A percentile compares a stretch with the other conserved stretches of the same genome.
These are phyloP conservation scores for Kwoniella bestiolae DNA, from an alignment of 768 basidiomycete genomes.

Conservation along the genomic window DNA sequence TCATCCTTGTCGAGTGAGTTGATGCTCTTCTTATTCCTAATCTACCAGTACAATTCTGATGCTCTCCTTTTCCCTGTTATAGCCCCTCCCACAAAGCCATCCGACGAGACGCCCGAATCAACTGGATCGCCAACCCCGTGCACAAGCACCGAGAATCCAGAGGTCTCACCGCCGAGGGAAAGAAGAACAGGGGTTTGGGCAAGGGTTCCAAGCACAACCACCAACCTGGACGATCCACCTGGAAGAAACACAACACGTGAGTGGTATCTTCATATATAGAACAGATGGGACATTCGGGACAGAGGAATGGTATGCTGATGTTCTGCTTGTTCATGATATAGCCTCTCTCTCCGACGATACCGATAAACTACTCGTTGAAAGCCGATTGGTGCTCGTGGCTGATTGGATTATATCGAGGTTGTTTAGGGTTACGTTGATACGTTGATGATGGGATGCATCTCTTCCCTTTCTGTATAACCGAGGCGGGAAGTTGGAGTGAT, in stretches of 20 bases:
- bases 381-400: slow-evolving; percentile 22
- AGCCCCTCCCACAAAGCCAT: slow-evolving; percentile 64
- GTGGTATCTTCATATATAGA: slow-evolving; percentile 6
- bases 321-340: background rate
- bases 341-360: slow-evolving; percentile 59
- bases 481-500: background rate
- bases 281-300: too few species aligned
- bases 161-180: slow-evolving; percentile 94
- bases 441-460: slow-evolving; percentile 22
- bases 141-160: slow-evolving; percentile 98
- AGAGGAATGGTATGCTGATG: background rate
- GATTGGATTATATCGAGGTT: background rate
- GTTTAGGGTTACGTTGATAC: slow-evolving; percentile 10
- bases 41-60: background rate
- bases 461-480: slow-evolving; percentile 13
- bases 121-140: slow-evolving; percentile 97
- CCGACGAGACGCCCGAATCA: slow-evolving; percentile 94
- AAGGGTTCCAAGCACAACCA: slow-evolving; percentile 96
- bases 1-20: slow-evolving; percentile 94
- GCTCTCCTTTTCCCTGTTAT: background rate
- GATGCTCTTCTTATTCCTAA: background rate
- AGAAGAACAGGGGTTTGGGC: slow-evolving; percentile 97
- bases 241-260: slow-evolving; percentile 95
- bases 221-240: slow-evolving; percentile 83
- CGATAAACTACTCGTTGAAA: slow-evolving; percentile 49